Base-by-base conservation (phyloP, 352 stramenopile genomes). In the Pilasporangium apinafurcum region DNA sequence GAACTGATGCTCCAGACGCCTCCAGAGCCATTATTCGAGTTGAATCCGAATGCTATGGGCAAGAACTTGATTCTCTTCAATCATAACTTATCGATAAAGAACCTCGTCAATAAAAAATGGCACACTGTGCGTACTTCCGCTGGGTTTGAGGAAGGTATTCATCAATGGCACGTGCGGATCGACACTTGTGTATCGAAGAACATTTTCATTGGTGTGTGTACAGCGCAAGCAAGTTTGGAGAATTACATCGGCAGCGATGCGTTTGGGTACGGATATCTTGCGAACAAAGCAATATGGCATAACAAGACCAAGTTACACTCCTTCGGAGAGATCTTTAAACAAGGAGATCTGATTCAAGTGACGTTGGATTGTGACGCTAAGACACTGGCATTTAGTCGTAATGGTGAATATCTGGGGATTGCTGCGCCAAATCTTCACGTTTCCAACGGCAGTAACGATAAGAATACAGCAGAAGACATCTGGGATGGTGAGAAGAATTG, bases 241-340 rank as follows among this genome's bases (percentile, higher is more conserved):
- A 96, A 96, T 50, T 96, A 96, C 48, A 67, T 96, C 24, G 87
- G 87, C 14, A 94, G 76, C 45, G 87, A 96, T 33, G 65, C 61
- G 0, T 82, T 67, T 30, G 86, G 87, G n/a, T 96, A 92, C 59
- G 87, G 83, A 3, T 96, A 93, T 44, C 59, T 96, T 3, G 86
- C 87, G 1, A 96, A 96, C 56, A 95, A 92, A 30, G 86, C 87
- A 0, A 61, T 96, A 14, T 96, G 87, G 87, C 83, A 96, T 54
- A 95, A 96, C 66, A 96, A 96, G 48, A 71, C 57, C 31, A 95
- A 95, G 38, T 36, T 96, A 16, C 66, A 91, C 28, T 69, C 68
- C 10, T 97, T 97, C 47, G 86, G 87, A 18, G 88, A 95, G 28
- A 89, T 95, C 26, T 97, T 95, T 51, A 91, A 92, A 33, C 86